These are phyloP conservation scores for Pyrrhoderma lamaoense DNA, from an alignment of 1,284 basidiomycete species.

Conservation along the genomic window DNA sequence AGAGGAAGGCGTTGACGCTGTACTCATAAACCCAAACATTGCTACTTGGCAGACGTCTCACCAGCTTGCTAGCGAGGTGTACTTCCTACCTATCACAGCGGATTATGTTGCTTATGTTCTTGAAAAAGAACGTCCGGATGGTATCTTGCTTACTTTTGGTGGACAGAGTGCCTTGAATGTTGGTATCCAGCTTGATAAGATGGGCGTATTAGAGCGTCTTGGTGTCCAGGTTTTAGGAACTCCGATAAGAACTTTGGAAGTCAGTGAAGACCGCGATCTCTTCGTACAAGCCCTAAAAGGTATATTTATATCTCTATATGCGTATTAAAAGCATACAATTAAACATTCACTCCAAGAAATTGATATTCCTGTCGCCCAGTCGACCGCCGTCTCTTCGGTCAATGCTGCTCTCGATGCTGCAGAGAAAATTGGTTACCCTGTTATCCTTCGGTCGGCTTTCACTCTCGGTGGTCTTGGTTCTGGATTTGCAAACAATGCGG, in stretches of 20 bases:
- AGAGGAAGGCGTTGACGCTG: slow-evolving; percentile 92
- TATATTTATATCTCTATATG: slow-evolving; percentile 28
- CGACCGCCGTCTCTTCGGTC: slow-evolving; percentile 95
- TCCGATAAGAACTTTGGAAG: slow-evolving; percentile 89
- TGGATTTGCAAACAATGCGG: slow-evolving; percentile 93
- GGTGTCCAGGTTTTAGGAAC: slow-evolving; percentile 95
- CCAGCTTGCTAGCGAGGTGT: slow-evolving; percentile 92
- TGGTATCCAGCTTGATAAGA: slow-evolving; percentile 94
- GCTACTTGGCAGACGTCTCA: slow-evolving; percentile 98
- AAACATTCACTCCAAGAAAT: slow-evolving; percentile 60
- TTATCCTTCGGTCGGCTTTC: slow-evolving; percentile 97
- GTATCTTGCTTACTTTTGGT: slow-evolving; percentile 96
- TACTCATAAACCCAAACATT: slow-evolving; percentile 97
- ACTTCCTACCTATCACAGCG: slow-evolving; percentile 94
- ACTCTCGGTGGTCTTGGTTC: slow-evolving; percentile 98
- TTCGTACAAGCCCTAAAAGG: slow-evolving; percentile 97
- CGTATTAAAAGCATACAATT: slow-evolving; percentile 6
- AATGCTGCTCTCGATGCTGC: slow-evolving; percentile 90
- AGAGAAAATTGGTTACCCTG: slow-evolving; percentile 90
- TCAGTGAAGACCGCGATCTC: slow-evolving; percentile 95
- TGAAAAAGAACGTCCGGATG: slow-evolving; percentile 97
- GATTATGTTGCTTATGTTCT: slow-evolving; percentile 99
- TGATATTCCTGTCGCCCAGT: slow-evolving; percentile 94
- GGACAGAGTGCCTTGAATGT: slow-evolving; percentile 98
- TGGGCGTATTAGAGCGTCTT: slow-evolving; percentile 94